A percentile compares a stretch with the other conserved stretches of the same genome.
phyloP scores from a whole-genome alignment of 495 filamentous ascomycete species.

The Jackrogersella multiformis region DNA sequence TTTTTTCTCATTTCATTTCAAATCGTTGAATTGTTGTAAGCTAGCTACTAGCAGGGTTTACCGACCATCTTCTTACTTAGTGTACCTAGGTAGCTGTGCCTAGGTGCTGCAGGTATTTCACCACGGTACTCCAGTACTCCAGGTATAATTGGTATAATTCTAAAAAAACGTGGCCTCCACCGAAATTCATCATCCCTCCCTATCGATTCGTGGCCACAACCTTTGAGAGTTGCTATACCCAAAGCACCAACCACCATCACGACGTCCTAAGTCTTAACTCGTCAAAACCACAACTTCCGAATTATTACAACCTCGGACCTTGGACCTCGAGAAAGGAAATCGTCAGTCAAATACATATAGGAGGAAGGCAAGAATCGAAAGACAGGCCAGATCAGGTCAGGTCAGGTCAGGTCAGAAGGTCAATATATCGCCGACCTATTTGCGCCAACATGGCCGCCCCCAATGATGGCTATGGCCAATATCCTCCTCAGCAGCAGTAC shows the following conservation, averaged over 20 bases:
- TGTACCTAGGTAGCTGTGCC: not conserved
- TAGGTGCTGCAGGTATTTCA: conserved; percentile 2
- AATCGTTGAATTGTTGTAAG: not conserved
- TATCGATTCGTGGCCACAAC: conserved; percentile 39
- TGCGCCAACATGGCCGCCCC: conserved; percentile 62
- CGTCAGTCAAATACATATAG: not conserved
- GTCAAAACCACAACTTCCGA: conserved; percentile 5
- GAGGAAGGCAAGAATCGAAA: conserved; percentile 16
- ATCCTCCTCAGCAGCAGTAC: conserved; percentile 74
- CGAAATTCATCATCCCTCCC: conserved; percentile 13
- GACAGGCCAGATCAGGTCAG: not conserved
- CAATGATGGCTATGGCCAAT: conserved; percentile 65
- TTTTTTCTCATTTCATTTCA: not conserved
- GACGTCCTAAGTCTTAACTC: not conserved
- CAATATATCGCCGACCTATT: conserved; percentile 21
- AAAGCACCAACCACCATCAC: conserved; percentile 6
- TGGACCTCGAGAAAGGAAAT: not conserved
- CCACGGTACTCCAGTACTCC: too few relatives aligned
- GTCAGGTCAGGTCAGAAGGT: conserved; percentile 16
- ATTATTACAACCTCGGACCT: conserved; percentile 14
- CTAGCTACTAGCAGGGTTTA: not conserved
- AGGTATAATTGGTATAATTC: conserved; percentile 6
- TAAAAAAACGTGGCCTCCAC: conserved; percentile 41
- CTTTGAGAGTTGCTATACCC: conserved; percentile 1
- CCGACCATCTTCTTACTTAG: not conserved